Percentiles rank a stretch among this genome's conserved stretches.
These are phyloP conservation scores for Clarkia xantiana DNA, from an alignment of 345 rosid species.

Conservation along the genomic window DNA sequence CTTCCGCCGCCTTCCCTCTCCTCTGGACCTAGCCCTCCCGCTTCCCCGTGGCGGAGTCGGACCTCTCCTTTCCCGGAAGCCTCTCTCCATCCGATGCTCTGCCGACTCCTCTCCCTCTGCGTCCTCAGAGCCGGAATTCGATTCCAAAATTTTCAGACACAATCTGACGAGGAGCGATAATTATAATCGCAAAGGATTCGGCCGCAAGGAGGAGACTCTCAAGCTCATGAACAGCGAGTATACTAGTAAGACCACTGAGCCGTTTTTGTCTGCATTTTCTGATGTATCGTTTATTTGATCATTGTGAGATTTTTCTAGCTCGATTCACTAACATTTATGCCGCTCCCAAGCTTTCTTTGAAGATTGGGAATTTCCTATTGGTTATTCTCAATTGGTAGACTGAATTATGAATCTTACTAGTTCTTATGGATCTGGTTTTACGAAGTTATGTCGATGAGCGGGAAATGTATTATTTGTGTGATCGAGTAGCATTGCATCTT, in stretches of 20 bases:
- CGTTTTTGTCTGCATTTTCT: not conserved
- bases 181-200: constrained; percentile 78
- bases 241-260: constrained; percentile 34
- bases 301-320: no score
- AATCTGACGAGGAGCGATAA: constrained; percentile 71
- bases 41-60: constrained; percentile 14
- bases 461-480: no score
- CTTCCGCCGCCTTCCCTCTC: constrained; percentile 36
- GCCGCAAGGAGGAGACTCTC: constrained; percentile 73
- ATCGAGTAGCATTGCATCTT: no score
- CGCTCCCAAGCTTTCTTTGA: no score
- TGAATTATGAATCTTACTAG: no score
- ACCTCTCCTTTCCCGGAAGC: constrained; percentile 22
- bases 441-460: no score
- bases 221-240: constrained; percentile 76
- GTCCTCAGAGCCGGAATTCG: constrained; percentile 49
- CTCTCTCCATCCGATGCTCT: constrained; percentile 41
- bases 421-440: no score
- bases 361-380: no score
- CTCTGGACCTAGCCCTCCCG: constrained; percentile 16
- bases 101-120: constrained; percentile 23
- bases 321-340: no score
- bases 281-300: no score
- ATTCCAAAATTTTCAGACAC: constrained; percentile 61
- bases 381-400: no score